Conservation (phyloP, 1,139 yeast genomes). For the Ogataea hybrid region DNA sequence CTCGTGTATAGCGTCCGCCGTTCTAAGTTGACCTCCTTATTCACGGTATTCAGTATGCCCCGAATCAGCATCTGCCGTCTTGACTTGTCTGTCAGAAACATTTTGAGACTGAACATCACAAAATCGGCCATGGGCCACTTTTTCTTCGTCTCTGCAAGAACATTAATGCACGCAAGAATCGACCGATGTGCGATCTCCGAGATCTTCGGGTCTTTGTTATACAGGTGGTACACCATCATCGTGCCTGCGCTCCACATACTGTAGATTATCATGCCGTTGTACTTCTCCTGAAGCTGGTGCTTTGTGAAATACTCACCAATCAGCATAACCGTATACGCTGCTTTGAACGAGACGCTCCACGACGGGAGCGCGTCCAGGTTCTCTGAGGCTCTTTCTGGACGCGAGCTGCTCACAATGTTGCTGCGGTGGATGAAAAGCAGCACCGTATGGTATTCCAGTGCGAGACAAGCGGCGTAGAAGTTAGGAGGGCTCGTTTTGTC, state of each 20-base stretch:
- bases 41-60: slow-evolving; percentile 10
- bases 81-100: slow-evolving; percentile 23
- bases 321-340: slow-evolving; percentile 75
- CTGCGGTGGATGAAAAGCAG: slow-evolving; percentile 71
- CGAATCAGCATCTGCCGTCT: slow-evolving; percentile 22
- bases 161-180: slow-evolving; percentile 20
- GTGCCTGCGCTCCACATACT: slow-evolving; percentile 64
- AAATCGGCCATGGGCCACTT: slow-evolving; percentile 26
- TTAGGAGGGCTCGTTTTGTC: slow-evolving; percentile 46
- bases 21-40: not conserved
- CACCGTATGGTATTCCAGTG: slow-evolving; percentile 72
- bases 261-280: slow-evolving; percentile 56
- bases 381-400: slow-evolving; percentile 43
- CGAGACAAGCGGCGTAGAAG: slow-evolving; percentile 59
- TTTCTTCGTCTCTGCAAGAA: slow-evolving; percentile 17
- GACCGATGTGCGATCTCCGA: slow-evolving; percentile 23
- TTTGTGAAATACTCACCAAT: slow-evolving; percentile 69
- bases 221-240: slow-evolving; percentile 65
- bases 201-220: slow-evolving; percentile 26
- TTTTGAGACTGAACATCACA: slow-evolving; percentile 21
- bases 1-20: slow-evolving; percentile 2
- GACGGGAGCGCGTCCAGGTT: slow-evolving; percentile 60
- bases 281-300: slow-evolving; percentile 56
- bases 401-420: slow-evolving; percentile 65
- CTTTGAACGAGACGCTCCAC: slow-evolving; percentile 82